These are phyloP conservation scores for Septoria petroselini DNA, from an alignment of 2,329 filamentous ascomycete genomes.

Conservation along the genomic window DNA sequence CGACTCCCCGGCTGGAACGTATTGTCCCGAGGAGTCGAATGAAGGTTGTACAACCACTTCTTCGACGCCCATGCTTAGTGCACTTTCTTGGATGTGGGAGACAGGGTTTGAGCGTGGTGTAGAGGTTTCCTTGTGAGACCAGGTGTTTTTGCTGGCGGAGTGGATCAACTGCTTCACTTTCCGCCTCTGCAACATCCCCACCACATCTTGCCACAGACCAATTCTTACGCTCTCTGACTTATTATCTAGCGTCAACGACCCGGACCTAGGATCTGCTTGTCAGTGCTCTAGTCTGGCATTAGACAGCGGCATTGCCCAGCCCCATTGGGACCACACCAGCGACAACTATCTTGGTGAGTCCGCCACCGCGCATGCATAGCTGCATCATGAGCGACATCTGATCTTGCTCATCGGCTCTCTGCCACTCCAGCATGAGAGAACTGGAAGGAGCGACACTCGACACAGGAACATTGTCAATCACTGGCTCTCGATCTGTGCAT, in stretches of 20 bases:
- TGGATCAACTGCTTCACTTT: neutral
- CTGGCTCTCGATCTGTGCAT: neutral
- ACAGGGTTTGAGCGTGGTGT: neutral
- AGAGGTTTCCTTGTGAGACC: neutral
- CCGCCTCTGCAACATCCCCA: neutral
- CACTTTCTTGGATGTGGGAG: neutral
- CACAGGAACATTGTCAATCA: neutral
- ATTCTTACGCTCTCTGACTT: neutral
- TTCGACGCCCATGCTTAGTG: neutral
- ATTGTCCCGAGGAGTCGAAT: neutral
- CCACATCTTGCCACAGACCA: neutral
- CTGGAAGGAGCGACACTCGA: neutral
- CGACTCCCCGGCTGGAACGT: neutral
- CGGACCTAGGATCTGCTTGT: neutral
- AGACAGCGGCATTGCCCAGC: constrained; percentile 5
- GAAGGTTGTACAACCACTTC: neutral
- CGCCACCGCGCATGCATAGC: no score
- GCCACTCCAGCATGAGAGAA: no score
- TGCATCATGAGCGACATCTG: no score
- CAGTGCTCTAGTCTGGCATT: constrained; percentile 13
- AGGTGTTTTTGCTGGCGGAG: neutral
- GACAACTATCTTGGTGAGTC: no score
- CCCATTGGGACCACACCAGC: constrained; percentile 1
- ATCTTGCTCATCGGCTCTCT: no score
- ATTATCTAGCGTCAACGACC: neutral